Evolutionary conservation across 2,329 filamentous ascomycete species (phyloP).

Genomic region (Passalora sequoiae): DNA sequence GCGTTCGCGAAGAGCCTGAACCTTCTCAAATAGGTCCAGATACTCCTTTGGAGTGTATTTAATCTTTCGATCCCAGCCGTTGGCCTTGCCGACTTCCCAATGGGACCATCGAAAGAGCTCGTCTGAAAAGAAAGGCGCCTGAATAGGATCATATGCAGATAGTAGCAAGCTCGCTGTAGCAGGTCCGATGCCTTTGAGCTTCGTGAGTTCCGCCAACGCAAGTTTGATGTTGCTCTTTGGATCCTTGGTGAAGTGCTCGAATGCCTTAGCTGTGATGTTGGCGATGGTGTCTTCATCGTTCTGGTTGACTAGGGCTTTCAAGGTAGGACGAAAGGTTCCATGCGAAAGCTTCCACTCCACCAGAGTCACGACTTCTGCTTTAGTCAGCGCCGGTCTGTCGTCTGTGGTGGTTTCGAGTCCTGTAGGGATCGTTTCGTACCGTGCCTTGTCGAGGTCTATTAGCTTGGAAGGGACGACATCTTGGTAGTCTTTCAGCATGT

Average conservation of each 20-base stretch:
- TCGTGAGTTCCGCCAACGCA: slow-evolving; percentile 52
- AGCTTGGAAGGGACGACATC: slow-evolving; percentile 36
- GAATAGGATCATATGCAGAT: slow-evolving; percentile 55
- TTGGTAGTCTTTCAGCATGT: slow-evolving; percentile 25
- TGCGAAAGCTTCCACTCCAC: slow-evolving; percentile 67
- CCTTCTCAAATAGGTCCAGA: slow-evolving; percentile 44
- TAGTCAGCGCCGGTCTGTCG: slow-evolving; percentile 42
- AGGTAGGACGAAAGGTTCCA: slow-evolving; percentile 47
- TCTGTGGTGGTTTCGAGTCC: slow-evolving; percentile 39
- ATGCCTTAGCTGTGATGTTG: slow-evolving; percentile 49
- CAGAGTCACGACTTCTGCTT: slow-evolving; percentile 55
- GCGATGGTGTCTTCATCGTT: slow-evolving; percentile 52
- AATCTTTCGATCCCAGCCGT: slow-evolving; percentile 49
- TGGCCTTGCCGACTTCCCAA: slow-evolving; percentile 39
- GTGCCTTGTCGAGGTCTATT: slow-evolving; percentile 55
- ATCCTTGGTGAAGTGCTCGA: slow-evolving; percentile 40
- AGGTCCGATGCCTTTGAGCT: slow-evolving; percentile 69
- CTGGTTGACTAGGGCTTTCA: slow-evolving; percentile 48
- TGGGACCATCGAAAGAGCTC: slow-evolving; percentile 71
- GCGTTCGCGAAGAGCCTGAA: slow-evolving; percentile 37
- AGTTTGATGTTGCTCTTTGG: slow-evolving; percentile 21
- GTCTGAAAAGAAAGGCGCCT: slow-evolving; percentile 71
- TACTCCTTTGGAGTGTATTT: slow-evolving; percentile 71
- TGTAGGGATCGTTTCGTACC: slow-evolving; percentile 52
- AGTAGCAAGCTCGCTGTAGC: slow-evolving; percentile 73